Percentiles rank a stretch among this genome's conserved stretches.
Evolutionary conservation across 2,329 filamentous ascomycete species (phyloP).

Genomic region (Neodidymelliopsis sp.): DNA sequence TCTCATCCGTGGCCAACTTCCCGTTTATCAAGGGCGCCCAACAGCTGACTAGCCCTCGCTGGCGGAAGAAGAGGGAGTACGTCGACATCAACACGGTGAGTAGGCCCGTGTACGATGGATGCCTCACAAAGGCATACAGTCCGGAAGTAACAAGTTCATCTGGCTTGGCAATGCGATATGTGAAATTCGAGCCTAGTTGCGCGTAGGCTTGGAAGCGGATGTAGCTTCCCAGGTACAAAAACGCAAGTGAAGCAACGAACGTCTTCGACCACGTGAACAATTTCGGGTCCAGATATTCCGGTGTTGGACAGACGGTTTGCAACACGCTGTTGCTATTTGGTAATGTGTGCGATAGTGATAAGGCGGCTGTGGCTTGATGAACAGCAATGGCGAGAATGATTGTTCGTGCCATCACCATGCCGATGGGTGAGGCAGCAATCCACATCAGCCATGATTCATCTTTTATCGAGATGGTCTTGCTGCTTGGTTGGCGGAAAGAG

Average conservation of each 20-base stretch:
- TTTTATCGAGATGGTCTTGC: slow-evolving; percentile 11
- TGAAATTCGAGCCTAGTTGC: slow-evolving; percentile 61
- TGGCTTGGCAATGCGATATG: slow-evolving; percentile 60
- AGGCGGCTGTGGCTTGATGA: slow-evolving; percentile 13
- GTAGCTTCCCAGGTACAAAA: slow-evolving; percentile 17
- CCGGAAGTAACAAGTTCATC: slow-evolving; percentile 57
- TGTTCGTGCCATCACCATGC: slow-evolving; percentile 10
- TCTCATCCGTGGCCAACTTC: slow-evolving; percentile 56
- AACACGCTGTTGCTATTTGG: slow-evolving; percentile 1
- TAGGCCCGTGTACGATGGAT: slow-evolving; percentile 61
- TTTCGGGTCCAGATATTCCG: slow-evolving; percentile 10
- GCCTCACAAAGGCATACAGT: slow-evolving; percentile 60
- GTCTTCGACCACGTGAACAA: slow-evolving; percentile 15
- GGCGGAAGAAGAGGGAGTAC: slow-evolving; percentile 13
- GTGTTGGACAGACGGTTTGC: slow-evolving; percentile 7
- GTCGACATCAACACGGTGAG: slow-evolving; percentile 42
- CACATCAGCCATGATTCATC: slow-evolving; percentile 20
- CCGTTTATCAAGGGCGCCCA: slow-evolving; percentile 24
- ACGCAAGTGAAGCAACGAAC: background rate
- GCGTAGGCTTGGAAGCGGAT: slow-evolving; percentile 53
- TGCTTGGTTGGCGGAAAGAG: slow-evolving; percentile 23
- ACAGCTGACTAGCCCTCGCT: slow-evolving; percentile 28
- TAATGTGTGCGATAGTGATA: background rate
- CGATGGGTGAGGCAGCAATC: slow-evolving; percentile 12
- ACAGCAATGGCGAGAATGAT: slow-evolving; percentile 1